phyloP scores from a whole-genome alignment of 1,139 yeast genomes.

The Kurtzmaniella natalensis region DNA sequence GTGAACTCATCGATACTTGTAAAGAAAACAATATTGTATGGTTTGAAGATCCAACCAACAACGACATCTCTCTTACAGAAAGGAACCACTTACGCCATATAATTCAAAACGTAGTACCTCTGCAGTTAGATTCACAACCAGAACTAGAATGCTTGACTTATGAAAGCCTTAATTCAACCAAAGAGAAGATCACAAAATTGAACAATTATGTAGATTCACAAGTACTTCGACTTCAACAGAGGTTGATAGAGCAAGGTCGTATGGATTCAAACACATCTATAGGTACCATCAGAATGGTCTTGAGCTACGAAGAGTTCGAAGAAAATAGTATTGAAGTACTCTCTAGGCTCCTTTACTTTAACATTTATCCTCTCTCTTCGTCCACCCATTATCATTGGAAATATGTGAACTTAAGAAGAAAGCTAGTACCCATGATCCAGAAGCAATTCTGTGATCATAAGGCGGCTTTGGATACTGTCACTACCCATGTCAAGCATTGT shows the following conservation, averaged over 20 bases:
- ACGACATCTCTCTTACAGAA: conserved; percentile 47
- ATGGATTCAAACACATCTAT: conserved; percentile 7
- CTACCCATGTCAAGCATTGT: neutral
- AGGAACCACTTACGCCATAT: conserved; percentile 47
- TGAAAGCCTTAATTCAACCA: conserved; percentile 13
- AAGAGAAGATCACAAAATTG: conserved; percentile 13
- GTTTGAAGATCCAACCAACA: conserved; percentile 70
- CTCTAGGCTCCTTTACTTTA: conserved; percentile 29
- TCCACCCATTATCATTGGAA: conserved; percentile 41
- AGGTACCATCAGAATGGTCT: conserved; percentile 8
- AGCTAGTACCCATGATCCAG: conserved; percentile 22
- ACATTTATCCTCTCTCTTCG: conserved; percentile 34
- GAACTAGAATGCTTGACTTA: conserved; percentile 12
- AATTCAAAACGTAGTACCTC: conserved; percentile 26
- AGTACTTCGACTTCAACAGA: conserved; percentile 9
- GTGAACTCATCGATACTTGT: conserved; percentile 46
- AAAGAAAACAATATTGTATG: conserved; percentile 36
- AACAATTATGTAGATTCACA: conserved; percentile 13
- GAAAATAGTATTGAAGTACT: conserved; percentile 19
- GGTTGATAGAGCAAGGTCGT: conserved; percentile 6
- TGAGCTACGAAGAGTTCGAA: conserved; percentile 8
- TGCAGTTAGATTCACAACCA: conserved; percentile 9
- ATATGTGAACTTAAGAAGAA: conserved; percentile 39
- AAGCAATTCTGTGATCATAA: conserved; percentile 6
- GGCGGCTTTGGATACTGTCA: neutral